phyloP scores from a whole-genome alignment of 2,329 filamentous ascomycete species.

The Hypoxylon sp. region DNA sequence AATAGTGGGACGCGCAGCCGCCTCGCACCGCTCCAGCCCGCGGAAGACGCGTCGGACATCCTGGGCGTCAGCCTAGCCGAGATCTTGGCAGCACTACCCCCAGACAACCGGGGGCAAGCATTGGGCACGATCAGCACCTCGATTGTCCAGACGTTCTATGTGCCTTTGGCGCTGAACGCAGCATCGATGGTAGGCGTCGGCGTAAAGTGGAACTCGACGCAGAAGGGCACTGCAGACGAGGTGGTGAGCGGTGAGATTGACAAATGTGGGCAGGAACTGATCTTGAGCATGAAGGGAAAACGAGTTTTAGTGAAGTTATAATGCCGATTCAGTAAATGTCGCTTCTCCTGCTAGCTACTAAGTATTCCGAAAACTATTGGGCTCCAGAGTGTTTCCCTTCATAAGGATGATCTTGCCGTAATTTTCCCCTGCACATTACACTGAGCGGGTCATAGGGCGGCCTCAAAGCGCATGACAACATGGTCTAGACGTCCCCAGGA shows the following conservation, averaged over 20 bases:
- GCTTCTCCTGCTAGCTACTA: background rate
- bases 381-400: background rate
- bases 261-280: background rate
- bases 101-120: background rate
- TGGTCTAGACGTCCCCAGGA: background rate
- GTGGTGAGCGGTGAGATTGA: background rate
- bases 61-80: background rate
- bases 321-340: background rate
- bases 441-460: background rate
- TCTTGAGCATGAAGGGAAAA: background rate
- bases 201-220: background rate
- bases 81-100: background rate
- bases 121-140: background rate
- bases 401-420: background rate
- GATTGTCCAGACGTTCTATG: background rate
- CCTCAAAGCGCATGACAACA: background rate
- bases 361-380: too few relatives aligned
- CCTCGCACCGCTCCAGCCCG: background rate
- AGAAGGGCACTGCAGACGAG: background rate
- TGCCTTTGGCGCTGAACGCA: background rate
- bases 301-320: background rate
- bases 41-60: background rate
- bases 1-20: constrained; percentile 29
- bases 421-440: background rate
- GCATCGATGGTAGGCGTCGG: background rate